Evolutionary conservation across 192 early-diverging fungal genomes (phyloP).

Genomic region (Podila clonocystis): DNA sequence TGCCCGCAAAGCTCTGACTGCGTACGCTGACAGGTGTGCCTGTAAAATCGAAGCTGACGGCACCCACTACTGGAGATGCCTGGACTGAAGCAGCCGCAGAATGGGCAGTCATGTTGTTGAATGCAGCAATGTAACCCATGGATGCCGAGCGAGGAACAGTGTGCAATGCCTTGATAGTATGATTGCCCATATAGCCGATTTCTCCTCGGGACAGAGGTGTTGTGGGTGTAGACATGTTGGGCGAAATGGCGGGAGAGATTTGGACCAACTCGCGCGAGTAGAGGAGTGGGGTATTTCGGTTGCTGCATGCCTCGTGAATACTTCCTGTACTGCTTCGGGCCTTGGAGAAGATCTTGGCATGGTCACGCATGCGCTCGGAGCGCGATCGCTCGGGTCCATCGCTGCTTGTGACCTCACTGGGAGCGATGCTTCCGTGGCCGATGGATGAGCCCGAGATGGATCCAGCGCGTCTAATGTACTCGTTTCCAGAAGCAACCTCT

Average conservation of each 20-base stretch:
- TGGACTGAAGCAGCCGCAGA: constrained; percentile 2
- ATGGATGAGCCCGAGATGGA: constrained; percentile 1
- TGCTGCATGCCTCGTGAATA: constrained; percentile 12
- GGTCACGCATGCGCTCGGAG: constrained; percentile 15
- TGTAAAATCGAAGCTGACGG: neutral
- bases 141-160: constrained; percentile 17
- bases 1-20: constrained; percentile 18
- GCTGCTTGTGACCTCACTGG: neutral
- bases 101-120: constrained; percentile 10
- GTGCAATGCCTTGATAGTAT: constrained; percentile 26
- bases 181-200: constrained; percentile 33
- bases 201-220: constrained; percentile 22
- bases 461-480: neutral
- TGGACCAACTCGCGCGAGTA: constrained; percentile 2
- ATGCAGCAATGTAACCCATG: constrained; percentile 22
- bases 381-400: neutral
- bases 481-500: neutral
- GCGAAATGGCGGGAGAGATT: constrained; percentile 2
- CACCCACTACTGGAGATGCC: constrained; percentile 6
- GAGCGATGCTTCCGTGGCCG: neutral
- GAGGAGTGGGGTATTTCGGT: constrained; percentile 10
- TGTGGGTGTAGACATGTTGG: constrained; percentile 7
- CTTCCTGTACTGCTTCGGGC: constrained; percentile 12
- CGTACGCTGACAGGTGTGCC: neutral
- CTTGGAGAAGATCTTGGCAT: constrained; percentile 28